Percentiles rank a stretch among this genome's conserved stretches.
These are phyloP conservation scores for Keithomyces neogunnii DNA, from an alignment of 2,329 filamentous ascomycete genomes.

Conservation along the genomic window DNA sequence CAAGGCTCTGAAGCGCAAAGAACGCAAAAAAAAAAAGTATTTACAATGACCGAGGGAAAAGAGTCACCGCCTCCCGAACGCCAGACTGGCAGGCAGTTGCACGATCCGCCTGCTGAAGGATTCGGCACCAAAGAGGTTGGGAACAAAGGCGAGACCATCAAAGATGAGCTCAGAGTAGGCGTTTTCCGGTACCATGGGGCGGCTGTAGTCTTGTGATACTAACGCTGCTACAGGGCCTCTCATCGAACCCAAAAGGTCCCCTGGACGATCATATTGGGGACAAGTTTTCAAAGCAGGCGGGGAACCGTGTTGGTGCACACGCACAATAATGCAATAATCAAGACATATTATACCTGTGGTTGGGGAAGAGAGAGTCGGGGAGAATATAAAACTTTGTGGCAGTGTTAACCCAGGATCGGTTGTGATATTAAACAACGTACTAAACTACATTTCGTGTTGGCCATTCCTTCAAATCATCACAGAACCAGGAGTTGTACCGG, in stretches of 20 bases:
- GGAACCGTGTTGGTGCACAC: conserved; percentile 5
- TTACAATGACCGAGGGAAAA: conserved; percentile 53
- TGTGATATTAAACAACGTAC: background rate
- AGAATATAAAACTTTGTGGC: too few species aligned
- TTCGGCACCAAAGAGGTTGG: conserved; percentile 48
- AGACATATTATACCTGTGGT: background rate
- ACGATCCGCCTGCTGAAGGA: conserved; percentile 47
- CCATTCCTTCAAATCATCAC: conserved; percentile 5
- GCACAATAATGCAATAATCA: conserved; percentile 6
- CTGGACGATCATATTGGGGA: conserved; percentile 53
- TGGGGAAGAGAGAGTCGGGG: too few species aligned
- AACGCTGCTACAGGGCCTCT: conserved; percentile 32
- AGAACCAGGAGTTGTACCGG: background rate
- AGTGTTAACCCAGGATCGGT: too few species aligned
- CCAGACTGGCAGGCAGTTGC: conserved; percentile 57
- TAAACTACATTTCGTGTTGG: background rate
- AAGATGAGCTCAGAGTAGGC: conserved; percentile 43
- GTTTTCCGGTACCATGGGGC: conserved; percentile 23
- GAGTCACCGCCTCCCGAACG: conserved; percentile 64
- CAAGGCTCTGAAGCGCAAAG: too few species aligned
- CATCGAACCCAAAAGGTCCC: conserved; percentile 57
- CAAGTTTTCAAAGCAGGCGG: conserved; percentile 47
- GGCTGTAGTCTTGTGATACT: background rate
- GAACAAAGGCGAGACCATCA: conserved; percentile 35
- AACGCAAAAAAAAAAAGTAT: conserved; percentile 15